Base-by-base conservation (phyloP, 495 filamentous ascomycete species). In the Aspergillus nidulans region DNA sequence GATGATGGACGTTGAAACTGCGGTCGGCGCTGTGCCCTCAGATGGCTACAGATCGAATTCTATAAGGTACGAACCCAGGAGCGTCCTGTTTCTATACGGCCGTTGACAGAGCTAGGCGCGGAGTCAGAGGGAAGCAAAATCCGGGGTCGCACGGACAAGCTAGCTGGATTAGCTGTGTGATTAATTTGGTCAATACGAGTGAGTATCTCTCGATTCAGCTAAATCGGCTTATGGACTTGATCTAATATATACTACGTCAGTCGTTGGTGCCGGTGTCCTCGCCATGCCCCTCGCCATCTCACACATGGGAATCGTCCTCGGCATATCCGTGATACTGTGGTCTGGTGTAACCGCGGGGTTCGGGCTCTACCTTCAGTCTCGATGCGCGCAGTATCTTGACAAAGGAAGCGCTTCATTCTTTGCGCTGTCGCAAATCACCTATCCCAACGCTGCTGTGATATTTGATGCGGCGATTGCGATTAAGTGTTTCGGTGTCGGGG, bases 401-500 rank as follows among this genome's bases (percentile, higher is more conserved):
- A 79, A 90, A 43, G 95, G 94, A 15, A 77, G 75, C 4, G 77
- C 85, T 5, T 84, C 89, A 25, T 98, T 97, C 75, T 97, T 97
- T 63, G 90, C 91, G 4, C 75, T 98, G 6, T 96, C 91, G 18
- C 94, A 98, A 67, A 77, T 97, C 38, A 97, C 94, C 18, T 97
- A 97, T 64, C 94, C 94, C 1, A 97, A 96, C 70, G 92, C 94
- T 0, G 90, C 94, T 3, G 89, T 98, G 25, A 76, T 97, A 24
- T 98, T 98, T 71, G 94, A 98, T 73, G 87, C 86, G 4, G 94
- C 94, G 0, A 98, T 98, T 64, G 90, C 92, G 6, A 89, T 98
- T 64, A 98, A 98, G 65, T 98, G 94, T 67, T 97, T 97, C 71
- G 94, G 87, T 52, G 94, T 98, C 16, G 95, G 87, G 7, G 88